Conservation (phyloP, 495 filamentous ascomycete genomes). For the Aspergillus incahuasiensis region DNA sequence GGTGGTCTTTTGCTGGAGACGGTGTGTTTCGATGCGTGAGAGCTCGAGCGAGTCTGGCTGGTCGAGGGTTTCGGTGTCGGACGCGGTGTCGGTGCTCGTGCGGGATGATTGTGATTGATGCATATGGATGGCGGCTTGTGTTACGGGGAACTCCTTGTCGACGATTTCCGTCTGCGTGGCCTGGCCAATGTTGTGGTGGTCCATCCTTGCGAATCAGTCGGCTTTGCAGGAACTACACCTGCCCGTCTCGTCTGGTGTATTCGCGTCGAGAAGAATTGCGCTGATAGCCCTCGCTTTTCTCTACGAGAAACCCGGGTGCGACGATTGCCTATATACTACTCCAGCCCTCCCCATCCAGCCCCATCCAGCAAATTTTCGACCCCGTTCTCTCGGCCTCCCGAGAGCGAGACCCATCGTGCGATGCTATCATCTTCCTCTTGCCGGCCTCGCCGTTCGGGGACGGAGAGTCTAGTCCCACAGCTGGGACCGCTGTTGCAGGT, state of each 20-base stretch:
- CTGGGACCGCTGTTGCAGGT: not conserved
- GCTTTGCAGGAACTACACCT: too few relatives aligned
- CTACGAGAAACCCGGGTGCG: not conserved
- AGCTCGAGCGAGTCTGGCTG: slow-evolving; percentile 21
- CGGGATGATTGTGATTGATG: not conserved
- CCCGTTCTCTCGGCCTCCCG: not conserved
- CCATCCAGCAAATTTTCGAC: slow-evolving; percentile 2
- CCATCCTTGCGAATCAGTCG: too few relatives aligned
- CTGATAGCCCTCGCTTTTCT: not conserved
- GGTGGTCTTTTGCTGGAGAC: slow-evolving; percentile 23
- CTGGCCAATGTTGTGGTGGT: not conserved
- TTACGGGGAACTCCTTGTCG: slow-evolving; percentile 2
- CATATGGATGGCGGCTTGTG: not conserved
- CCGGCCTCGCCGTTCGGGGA: not conserved
- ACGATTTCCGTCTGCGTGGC: not conserved
- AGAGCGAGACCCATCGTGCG: not conserved
- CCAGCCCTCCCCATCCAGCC: not conserved
- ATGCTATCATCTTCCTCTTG: not conserved
- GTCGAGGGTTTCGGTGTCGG: slow-evolving; percentile 8
- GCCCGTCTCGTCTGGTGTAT: too few relatives aligned
- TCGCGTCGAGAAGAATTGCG: not conserved
- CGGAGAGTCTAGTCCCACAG: slow-evolving; percentile 3
- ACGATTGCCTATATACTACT: not conserved
- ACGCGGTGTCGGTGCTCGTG: not conserved
- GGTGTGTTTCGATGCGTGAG: slow-evolving; percentile 24